Evolutionary conservation across 2,329 filamentous ascomycete species (phyloP).

Genomic region (Colletotrichum sp.): DNA sequence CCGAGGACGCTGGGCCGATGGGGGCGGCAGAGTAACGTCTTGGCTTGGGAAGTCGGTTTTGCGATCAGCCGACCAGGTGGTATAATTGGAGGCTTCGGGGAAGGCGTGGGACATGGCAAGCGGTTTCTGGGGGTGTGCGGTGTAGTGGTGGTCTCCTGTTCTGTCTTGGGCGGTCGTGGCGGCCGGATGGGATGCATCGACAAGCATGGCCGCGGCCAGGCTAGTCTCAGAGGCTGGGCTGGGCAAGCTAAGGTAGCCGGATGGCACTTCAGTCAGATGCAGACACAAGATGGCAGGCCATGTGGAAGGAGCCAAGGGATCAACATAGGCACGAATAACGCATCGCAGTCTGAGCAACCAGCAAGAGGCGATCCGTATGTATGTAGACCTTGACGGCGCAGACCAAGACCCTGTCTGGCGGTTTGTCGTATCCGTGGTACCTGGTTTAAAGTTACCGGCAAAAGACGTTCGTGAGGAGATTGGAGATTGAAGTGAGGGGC

Average conservation of each 20-base stretch:
- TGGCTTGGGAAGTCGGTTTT: not conserved
- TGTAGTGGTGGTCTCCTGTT: not conserved
- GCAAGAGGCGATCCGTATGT: not conserved
- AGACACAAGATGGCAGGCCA: not conserved
- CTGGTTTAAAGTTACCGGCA: not conserved
- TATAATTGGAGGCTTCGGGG: slow-evolving; percentile 13
- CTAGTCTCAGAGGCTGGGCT: not conserved
- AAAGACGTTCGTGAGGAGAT: not conserved
- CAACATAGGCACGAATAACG: not conserved
- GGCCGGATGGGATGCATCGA: slow-evolving; percentile 6
- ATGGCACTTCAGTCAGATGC: not conserved
- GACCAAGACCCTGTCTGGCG: not conserved
- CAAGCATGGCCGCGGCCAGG: not conserved
- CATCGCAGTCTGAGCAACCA: not conserved
- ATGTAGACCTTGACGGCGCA: not conserved
- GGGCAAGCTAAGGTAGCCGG: not conserved
- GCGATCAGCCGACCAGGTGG: slow-evolving; percentile 9
- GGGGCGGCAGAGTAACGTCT: slow-evolving; percentile 14
- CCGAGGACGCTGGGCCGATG: slow-evolving; percentile 3
- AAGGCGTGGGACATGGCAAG: not conserved
- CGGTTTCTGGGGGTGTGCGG: slow-evolving; percentile 1
- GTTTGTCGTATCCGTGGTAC: not conserved
- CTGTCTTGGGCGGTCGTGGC: not conserved
- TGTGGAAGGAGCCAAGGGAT: not conserved
- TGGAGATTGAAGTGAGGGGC: not conserved